A percentile compares a stretch with the other conserved stretches of the same genome.
Conservation (phyloP, 148 eudicot genomes). For the Gaultheria prostrata region DNA sequence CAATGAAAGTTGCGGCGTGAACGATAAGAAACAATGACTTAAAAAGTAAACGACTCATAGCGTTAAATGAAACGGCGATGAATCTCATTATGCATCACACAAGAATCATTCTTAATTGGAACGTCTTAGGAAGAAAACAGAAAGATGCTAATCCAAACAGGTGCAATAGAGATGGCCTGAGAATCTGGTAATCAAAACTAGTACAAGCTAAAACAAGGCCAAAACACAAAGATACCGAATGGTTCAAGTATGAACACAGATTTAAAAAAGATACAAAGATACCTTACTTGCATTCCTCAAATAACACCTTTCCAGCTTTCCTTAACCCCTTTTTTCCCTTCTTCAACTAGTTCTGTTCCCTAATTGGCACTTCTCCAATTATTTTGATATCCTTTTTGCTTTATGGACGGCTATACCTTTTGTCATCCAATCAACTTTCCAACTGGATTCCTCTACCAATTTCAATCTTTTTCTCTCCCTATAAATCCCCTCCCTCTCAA, state of each 20-base stretch:
- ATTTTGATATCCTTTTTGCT: conserved; percentile 17
- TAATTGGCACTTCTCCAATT: neutral
- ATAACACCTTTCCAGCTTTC: conserved; percentile 8
- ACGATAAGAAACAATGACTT: no score
- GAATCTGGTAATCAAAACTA: neutral
- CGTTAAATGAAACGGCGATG: neutral
- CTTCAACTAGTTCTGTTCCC: neutral
- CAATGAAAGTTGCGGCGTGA: no score
- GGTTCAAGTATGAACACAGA: conserved; percentile 12
- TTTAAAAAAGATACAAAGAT: conserved; percentile 10
- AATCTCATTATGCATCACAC: neutral
- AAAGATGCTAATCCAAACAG: neutral
- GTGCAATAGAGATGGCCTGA: neutral
- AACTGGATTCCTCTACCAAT: conserved; percentile 44
- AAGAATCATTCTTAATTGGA: neutral
- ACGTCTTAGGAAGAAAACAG: neutral
- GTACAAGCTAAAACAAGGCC: neutral
- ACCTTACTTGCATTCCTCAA: conserved; percentile 19
- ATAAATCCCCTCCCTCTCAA: conserved; percentile 21
- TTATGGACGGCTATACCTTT: conserved; percentile 66
- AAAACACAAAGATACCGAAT: neutral
- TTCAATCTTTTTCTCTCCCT: conserved; percentile 20
- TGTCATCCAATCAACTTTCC: conserved; percentile 48
- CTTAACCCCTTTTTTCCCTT: conserved; percentile 2
- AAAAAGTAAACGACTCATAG: neutral